A percentile compares a stretch with the other conserved stretches of the same genome.
Evolutionary conservation across 768 basidiomycete species (phyloP).

Genomic region (Boletus patriciae): DNA sequence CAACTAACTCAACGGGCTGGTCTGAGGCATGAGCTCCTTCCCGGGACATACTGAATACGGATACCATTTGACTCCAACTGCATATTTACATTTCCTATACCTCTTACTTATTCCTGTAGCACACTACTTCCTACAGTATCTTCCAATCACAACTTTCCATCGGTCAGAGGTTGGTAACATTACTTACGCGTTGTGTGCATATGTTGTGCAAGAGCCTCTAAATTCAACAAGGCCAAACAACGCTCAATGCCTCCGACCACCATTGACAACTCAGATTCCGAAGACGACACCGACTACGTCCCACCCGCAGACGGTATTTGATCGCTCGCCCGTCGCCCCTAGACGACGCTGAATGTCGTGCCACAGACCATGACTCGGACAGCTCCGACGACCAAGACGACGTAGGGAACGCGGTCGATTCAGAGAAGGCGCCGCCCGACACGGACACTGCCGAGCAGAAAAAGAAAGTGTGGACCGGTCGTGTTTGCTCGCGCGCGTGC

Average conservation of each 20-base stretch:
- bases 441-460: conserved; percentile 43
- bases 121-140: no score
- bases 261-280: conserved; percentile 51
- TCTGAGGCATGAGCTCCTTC: no score
- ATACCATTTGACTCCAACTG: no score
- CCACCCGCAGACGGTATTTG: conserved; percentile 47
- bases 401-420: conserved; percentile 36
- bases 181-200: conserved; percentile 12
- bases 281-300: conserved; percentile 63
- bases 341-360: neutral
- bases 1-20: no score
- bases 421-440: conserved; percentile 10
- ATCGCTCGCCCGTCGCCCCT: neutral
- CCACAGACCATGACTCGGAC: conserved; percentile 35
- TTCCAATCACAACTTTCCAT: no score
- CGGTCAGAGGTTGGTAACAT: no score
- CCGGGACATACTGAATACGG: no score
- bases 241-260: conserved; percentile 16
- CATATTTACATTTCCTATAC: no score
- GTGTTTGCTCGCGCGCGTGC: neutral
- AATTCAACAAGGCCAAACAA: conserved; percentile 33
- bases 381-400: conserved; percentile 38
- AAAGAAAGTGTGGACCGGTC: conserved; percentile 41
- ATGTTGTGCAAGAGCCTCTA: conserved; percentile 20
- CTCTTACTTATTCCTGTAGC: no score